Evolutionary conservation across 1,284 basidiomycete genomes (phyloP).

Genomic region (Entoloma clypeatum): DNA sequence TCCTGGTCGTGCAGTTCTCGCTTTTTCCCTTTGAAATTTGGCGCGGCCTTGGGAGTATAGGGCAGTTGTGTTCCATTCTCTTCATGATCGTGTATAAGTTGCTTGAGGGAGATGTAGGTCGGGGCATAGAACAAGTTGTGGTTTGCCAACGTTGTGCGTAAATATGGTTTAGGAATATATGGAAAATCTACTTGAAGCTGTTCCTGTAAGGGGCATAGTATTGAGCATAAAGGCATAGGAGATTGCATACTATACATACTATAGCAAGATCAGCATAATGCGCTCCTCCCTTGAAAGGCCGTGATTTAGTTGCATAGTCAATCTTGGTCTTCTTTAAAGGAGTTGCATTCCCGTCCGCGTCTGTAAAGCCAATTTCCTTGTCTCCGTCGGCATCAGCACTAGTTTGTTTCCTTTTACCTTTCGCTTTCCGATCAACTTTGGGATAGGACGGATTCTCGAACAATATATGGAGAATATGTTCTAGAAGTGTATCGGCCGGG

Average conservation of each 20-base stretch:
- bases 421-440: constrained; percentile 49
- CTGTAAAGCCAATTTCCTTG: no score
- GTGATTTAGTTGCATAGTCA: constrained; percentile 47
- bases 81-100: constrained; percentile 26
- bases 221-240: no score
- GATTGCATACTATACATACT: no score
- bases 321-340: constrained; percentile 32
- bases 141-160: constrained; percentile 38
- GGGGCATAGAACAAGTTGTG: constrained; percentile 56
- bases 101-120: constrained; percentile 45
- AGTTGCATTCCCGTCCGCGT: constrained; percentile 30
- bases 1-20: constrained; percentile 35
- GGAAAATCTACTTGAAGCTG: constrained; percentile 57
- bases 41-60: constrained; percentile 38
- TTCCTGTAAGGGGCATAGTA: no score
- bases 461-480: constrained; percentile 49
- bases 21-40: constrained; percentile 41
- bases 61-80: constrained; percentile 25
- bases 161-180: constrained; percentile 47
- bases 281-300: constrained; percentile 34
- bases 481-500: constrained; percentile 37
- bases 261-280: constrained; percentile 46
- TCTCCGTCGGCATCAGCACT: no score
- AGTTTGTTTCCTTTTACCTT: constrained; percentile 39
- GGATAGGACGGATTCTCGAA: constrained; percentile 62